Evolutionary conservation across 345 rosid genomes (phyloP), one percentile per base, ranked within the genome.

Genomic region (Dimocarpus longan): DNA sequence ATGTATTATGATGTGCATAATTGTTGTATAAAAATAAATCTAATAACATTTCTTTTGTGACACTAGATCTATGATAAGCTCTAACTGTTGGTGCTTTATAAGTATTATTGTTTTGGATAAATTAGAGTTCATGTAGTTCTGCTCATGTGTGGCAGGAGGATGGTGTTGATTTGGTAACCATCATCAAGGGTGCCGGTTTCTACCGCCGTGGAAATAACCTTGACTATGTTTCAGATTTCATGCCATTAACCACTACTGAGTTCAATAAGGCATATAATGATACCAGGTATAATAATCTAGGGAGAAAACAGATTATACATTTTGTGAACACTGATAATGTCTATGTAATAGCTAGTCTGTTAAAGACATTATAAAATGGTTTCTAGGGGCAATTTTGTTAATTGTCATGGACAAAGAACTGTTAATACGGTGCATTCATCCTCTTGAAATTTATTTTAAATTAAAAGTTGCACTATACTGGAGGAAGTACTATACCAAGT

Each of bases 171-270:
- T 39, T 67, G 84, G 88, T 90, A 76, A 87, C 87, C 73, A 75
- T 86, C 80, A 90, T 93, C 80, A 93, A 89, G 82, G 93, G 91
- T 78, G 84, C 93, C 74, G 48, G 81, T 68, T 82, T 85, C 40
- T 92, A 92, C 83, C 93, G 93, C 67, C 93, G 86, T 44, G 86
- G 91, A 62, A 78, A 84, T 77, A 67, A 52, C 67, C 86, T 71
- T 5, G 92, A 92, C 75, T 84, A 80, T 67, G 73, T 87, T 68
- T 81, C 84, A 44, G 92, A 92, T 85, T 92, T 85, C 81, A 66
- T 89, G 42, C 93, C 90, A 64, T 91, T 90, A 16, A 87, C 93
- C 19, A 83, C 82, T 62, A 83, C 82, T 39, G 98, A 93, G 71
- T 80, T 78, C 81, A 84, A 79, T 37, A 66, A 77, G 62, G 0